Conservation (phyloP, 495 filamentous ascomycete species). For the Lichina pygmaea region DNA sequence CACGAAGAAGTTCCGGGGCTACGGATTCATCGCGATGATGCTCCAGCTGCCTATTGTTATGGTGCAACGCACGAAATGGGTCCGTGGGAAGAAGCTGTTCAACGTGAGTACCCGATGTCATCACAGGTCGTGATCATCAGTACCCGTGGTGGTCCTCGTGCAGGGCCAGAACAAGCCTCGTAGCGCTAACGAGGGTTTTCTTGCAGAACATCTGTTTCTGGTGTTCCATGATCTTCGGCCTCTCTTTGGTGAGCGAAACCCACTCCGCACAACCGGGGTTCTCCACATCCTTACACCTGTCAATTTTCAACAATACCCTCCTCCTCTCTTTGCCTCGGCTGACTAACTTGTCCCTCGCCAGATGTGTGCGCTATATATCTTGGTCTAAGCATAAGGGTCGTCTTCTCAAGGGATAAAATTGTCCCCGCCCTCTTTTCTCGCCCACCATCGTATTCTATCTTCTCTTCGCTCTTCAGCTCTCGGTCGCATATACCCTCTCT, state of each 20-base stretch:
- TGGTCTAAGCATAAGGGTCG: conserved; percentile 12
- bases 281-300: not conserved
- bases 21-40: conserved; percentile 90
- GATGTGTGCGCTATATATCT: conserved; percentile 31
- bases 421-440: too few species aligned
- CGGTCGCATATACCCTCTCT: too few species aligned
- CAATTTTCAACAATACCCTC: not conserved
- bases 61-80: conserved; percentile 52
- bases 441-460: too few species aligned
- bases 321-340: not conserved
- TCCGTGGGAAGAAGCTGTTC: conserved; percentile 44
- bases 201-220: conserved; percentile 64
- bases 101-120: conserved; percentile 23
- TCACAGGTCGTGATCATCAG: not conserved
- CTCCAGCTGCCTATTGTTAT: conserved; percentile 82
- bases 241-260: conserved; percentile 42
- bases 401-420: not conserved
- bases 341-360: conserved; percentile 4
- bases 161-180: not conserved
- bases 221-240: conserved; percentile 78
- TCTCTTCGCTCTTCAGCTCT: too few species aligned
- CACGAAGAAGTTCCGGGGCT: conserved; percentile 85
- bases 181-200: not conserved
- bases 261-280: not conserved
- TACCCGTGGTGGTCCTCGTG: not conserved